Evolutionary conservation across 78 protist species (phyloP).

Genomic region (Planoprotostelium fungivorum): DNA sequence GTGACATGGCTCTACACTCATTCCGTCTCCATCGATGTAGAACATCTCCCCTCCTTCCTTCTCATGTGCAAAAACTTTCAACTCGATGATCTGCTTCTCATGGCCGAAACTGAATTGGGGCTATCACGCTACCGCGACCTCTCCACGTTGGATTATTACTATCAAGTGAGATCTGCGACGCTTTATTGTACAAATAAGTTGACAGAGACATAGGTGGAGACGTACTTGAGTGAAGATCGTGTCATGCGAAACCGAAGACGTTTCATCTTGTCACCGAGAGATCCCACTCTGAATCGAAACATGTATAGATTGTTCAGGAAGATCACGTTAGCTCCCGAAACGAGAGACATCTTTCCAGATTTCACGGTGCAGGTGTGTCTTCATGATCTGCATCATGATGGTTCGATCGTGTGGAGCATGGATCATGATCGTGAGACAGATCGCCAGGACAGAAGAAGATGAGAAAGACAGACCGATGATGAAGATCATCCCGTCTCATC

Average conservation of each 20-base stretch:
- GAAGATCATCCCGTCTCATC: background rate
- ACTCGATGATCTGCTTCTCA: background rate
- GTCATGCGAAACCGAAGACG: background rate
- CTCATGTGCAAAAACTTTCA: background rate
- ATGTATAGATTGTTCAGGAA: background rate
- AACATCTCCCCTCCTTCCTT: background rate
- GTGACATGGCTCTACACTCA: background rate
- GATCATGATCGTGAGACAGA: background rate
- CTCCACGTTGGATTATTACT: background rate
- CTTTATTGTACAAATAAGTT: background rate
- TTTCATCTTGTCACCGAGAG: background rate
- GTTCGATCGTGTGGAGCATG: too few relatives aligned
- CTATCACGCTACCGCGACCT: background rate
- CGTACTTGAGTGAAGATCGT: background rate
- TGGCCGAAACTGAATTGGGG: background rate
- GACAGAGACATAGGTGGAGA: background rate
- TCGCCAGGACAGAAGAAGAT: background rate
- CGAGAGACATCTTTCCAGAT: background rate
- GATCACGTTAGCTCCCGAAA: background rate
- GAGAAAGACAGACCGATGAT: background rate
- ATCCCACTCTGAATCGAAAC: background rate
- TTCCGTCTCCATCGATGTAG: background rate
- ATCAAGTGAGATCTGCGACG: too few relatives aligned
- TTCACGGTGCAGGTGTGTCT: background rate
- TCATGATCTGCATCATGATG: background rate